Evolutionary conservation across 441 rosid species (phyloP).

Genomic region (Corymbia calophylla): DNA sequence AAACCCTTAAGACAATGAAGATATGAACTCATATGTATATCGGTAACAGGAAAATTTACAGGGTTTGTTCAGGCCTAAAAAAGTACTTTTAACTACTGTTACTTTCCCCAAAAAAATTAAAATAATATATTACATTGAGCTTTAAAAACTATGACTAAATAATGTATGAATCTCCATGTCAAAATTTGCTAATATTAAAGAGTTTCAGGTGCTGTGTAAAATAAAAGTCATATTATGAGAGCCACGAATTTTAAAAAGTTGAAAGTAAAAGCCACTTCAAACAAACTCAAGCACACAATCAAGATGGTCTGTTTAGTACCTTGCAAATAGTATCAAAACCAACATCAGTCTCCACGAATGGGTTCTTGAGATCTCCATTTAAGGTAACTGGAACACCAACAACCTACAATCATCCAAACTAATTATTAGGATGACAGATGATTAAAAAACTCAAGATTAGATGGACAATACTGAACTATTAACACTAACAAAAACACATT

Average conservation of each 20-base stretch:
- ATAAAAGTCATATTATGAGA: background rate
- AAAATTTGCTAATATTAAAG: background rate
- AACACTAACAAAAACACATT: background rate
- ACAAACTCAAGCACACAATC: background rate
- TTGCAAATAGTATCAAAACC: slow-evolving; percentile 1
- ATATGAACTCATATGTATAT: background rate
- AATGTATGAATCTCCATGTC: background rate
- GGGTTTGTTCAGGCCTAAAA: background rate
- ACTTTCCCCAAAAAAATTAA: background rate
- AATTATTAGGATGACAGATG: background rate
- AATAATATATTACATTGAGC: background rate
- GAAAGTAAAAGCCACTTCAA: background rate
- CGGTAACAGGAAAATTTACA: background rate
- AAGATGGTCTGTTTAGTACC: background rate
- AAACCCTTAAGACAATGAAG: background rate
- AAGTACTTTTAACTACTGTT: background rate
- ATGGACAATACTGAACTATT: background rate
- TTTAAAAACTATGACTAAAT: background rate
- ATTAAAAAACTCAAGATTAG: background rate
- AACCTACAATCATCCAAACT: background rate
- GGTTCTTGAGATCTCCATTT: slow-evolving; percentile 2
- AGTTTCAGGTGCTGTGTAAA: background rate
- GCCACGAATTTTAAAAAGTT: background rate
- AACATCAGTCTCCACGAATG: background rate
- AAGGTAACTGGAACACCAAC: slow-evolving; percentile 1